Evolutionary conservation across 2,329 filamentous ascomycete genomes (phyloP).

Genomic region (Botrytis elliptica): DNA sequence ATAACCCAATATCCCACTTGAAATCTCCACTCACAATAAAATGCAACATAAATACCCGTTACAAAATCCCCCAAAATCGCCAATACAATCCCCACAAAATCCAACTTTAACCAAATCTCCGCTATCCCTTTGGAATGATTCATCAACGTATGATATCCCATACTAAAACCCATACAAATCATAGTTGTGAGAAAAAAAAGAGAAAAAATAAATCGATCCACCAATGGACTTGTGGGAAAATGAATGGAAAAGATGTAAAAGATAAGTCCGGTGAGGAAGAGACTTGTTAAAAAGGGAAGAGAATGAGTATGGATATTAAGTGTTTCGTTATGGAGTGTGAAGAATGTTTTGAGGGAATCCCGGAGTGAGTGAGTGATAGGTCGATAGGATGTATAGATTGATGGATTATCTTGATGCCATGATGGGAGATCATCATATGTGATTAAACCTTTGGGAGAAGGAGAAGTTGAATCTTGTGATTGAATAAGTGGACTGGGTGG

Average conservation of each 20-base stretch:
- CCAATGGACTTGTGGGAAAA: neutral
- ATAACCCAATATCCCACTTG: constrained; percentile 15
- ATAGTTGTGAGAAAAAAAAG: neutral
- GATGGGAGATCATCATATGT: constrained; percentile 14
- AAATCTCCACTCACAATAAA: constrained; percentile 20
- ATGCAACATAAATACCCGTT: constrained; percentile 12
- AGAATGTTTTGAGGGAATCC: neutral
- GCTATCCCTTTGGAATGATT: constrained; percentile 8
- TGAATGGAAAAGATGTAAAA: neutral
- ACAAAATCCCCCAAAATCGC: constrained; percentile 19
- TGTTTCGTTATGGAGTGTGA: constrained; percentile 16
- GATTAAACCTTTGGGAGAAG: neutral
- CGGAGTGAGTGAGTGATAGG: neutral
- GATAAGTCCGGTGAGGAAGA: neutral
- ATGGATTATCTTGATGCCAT: constrained; percentile 16
- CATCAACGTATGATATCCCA: constrained; percentile 16
- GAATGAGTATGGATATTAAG: constrained; percentile 18
- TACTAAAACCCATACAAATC: constrained; percentile 13
- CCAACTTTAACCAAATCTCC: constrained; percentile 14
- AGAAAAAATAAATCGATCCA: constrained; percentile 3
- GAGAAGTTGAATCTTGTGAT: no score
- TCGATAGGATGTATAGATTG: constrained; percentile 16
- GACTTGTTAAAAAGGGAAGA: neutral
- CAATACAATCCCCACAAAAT: constrained; percentile 18
- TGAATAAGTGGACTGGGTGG: neutral